phyloP scores from a whole-genome alignment of 495 filamentous ascomycete genomes.

The Bombardia bombarda region DNA sequence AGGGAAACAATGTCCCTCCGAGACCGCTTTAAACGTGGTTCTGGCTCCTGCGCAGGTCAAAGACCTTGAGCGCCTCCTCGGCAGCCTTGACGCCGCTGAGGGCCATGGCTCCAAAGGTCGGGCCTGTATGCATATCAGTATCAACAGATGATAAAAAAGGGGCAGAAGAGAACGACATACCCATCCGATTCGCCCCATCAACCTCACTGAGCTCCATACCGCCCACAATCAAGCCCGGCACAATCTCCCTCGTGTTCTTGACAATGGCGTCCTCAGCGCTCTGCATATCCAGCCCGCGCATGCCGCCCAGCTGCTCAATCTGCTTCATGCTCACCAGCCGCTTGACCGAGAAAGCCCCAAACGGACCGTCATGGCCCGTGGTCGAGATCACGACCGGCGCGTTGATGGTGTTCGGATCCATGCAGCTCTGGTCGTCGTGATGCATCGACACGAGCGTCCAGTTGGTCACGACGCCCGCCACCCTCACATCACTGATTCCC shows the following conservation, averaged over 20 bases:
- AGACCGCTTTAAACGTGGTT: too few relatives aligned
- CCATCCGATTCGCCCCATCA: slow-evolving; percentile 84
- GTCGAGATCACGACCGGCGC: slow-evolving; percentile 78
- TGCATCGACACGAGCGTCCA: slow-evolving; percentile 89
- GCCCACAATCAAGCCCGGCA: slow-evolving; percentile 80
- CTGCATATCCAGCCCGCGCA: slow-evolving; percentile 89
- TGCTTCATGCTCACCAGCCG: slow-evolving; percentile 73
- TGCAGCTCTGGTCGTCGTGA: slow-evolving; percentile 79
- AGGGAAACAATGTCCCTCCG: too few relatives aligned
- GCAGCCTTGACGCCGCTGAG: slow-evolving; percentile 81
- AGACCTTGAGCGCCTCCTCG: slow-evolving; percentile 70
- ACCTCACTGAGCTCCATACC: slow-evolving; percentile 91
- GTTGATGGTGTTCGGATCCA: slow-evolving; percentile 95
- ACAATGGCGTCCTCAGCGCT: slow-evolving; percentile 84
- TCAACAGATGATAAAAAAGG: neutral
- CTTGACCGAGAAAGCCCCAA: slow-evolving; percentile 84
- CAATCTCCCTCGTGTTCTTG: slow-evolving; percentile 78
- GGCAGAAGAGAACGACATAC: slow-evolving; percentile 14
- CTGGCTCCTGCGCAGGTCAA: slow-evolving; percentile 65
- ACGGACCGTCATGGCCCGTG: slow-evolving; percentile 85
- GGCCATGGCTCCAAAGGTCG: slow-evolving; percentile 75
- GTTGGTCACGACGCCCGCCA: slow-evolving; percentile 88
- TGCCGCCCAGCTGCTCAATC: slow-evolving; percentile 75
- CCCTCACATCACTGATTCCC: slow-evolving; percentile 43
- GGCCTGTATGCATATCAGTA: slow-evolving; percentile 4